A percentile compares a stretch with the other conserved stretches of the same genome.
These are phyloP conservation scores for Melocanna baccifera DNA, from an alignment of 176 grass and related monocot genomes.

Conservation along the genomic window DNA sequence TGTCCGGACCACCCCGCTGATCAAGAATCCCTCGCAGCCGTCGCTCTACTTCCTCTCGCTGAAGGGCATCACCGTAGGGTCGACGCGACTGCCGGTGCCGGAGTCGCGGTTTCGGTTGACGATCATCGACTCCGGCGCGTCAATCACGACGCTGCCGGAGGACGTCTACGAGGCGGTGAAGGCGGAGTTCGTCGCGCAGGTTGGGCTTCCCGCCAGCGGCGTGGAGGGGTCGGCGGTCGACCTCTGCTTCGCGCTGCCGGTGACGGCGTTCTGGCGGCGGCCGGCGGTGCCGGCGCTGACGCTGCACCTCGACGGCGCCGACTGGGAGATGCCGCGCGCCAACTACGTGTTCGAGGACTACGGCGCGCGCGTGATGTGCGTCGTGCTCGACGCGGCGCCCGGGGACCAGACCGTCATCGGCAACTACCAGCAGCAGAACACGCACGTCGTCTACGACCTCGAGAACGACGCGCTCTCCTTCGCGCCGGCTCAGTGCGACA, in stretches of 20 bases:
- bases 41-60: slow-evolving; percentile 72
- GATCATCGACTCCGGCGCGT: slow-evolving; percentile 87
- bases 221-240: slow-evolving; percentile 42
- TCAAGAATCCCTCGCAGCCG: slow-evolving; percentile 38
- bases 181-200: slow-evolving; percentile 59
- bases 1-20: slow-evolving; percentile 39
- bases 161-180: slow-evolving; percentile 52
- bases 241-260: slow-evolving; percentile 61
- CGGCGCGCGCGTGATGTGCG: slow-evolving; percentile 55
- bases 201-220: slow-evolving; percentile 26
- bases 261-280: slow-evolving; percentile 25
- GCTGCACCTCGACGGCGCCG: slow-evolving; percentile 77
- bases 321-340: slow-evolving; percentile 61
- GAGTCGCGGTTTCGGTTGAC: slow-evolving; percentile 21
- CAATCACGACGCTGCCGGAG: slow-evolving; percentile 54
- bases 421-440: slow-evolving; percentile 94
- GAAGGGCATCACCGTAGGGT: slow-evolving; percentile 56
- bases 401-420: slow-evolving; percentile 62
- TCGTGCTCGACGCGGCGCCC: slow-evolving; percentile 58
- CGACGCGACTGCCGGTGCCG: slow-evolving; percentile 39
- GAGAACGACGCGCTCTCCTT: slow-evolving; percentile 57
- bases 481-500: slow-evolving; percentile 59
- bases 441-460: slow-evolving; percentile 86
- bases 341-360: slow-evolving; percentile 63
- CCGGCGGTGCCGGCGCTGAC: slow-evolving; percentile 55